Evolutionary conservation across 768 basidiomycete genomes (phyloP).

Genomic region (Lactarius sp.): DNA sequence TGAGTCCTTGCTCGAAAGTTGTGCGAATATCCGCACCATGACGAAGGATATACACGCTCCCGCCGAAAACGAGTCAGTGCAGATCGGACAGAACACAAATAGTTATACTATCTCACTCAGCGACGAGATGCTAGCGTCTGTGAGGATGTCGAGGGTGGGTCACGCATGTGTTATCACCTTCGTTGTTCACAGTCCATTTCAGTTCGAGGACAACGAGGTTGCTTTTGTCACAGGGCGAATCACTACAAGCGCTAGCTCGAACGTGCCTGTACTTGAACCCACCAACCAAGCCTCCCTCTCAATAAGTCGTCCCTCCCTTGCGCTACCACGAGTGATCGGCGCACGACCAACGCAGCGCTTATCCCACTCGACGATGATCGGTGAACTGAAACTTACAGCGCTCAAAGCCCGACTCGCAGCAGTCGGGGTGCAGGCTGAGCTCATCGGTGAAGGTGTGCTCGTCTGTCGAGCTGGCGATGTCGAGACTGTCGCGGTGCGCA

Average conservation of each 20-base stretch:
- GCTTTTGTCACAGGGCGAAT: constrained; percentile 90
- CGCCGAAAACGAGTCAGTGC: constrained; percentile 63
- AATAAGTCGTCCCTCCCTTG: constrained; percentile 21
- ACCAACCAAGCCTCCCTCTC: constrained; percentile 30
- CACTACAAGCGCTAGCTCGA: constrained; percentile 77
- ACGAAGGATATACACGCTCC: constrained; percentile 91
- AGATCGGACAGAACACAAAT: constrained; percentile 94
- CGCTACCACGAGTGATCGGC: constrained; percentile 47
- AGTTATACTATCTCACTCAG: constrained; percentile 93
- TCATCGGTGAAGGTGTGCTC: constrained; percentile 95
- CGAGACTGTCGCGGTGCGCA: constrained; percentile 82
- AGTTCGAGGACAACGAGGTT: constrained; percentile 99
- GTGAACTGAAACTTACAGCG: constrained; percentile 88
- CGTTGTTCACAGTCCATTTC: constrained; percentile 11
- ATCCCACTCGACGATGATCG: constrained; percentile 93
- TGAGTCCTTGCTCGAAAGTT: constrained; percentile 70
- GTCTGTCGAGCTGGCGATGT: constrained; percentile 71
- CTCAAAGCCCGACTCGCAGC: constrained; percentile 76
- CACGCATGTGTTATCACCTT: constrained; percentile 10
- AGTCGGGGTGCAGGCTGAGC: constrained; percentile 81
- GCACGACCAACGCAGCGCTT: constrained; percentile 62
- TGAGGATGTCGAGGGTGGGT: constrained; percentile 84
- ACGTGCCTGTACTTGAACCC: constrained; percentile 84
- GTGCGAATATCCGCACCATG: constrained; percentile 80
- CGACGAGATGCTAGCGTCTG: constrained; percentile 72